These are phyloP conservation scores for Metarhizium guizhouense DNA, from an alignment of 2,329 filamentous ascomycete genomes.

Conservation along the genomic window DNA sequence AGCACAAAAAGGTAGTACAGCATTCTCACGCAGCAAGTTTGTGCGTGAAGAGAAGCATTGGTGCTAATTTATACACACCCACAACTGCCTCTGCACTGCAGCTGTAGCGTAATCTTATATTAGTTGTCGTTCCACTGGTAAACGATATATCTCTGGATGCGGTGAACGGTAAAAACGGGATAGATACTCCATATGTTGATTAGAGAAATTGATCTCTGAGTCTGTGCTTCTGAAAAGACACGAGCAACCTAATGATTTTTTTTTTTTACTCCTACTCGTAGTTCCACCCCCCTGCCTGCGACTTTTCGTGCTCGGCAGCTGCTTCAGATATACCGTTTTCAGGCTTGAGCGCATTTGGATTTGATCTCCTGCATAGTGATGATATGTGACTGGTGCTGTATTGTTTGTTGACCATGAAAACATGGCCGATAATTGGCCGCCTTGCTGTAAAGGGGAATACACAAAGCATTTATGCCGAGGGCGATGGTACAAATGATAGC, in stretches of 20 bases:
- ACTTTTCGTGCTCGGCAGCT: neutral
- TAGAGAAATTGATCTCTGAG: neutral
- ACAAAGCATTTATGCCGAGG: neutral
- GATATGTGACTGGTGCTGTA: neutral
- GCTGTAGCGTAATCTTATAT: neutral
- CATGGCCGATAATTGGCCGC: neutral
- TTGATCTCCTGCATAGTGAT: neutral
- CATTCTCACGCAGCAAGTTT: neutral
- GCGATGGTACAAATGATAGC: neutral
- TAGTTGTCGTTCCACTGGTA: conserved; percentile 2
- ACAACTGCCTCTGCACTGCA: neutral
- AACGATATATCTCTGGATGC: neutral
- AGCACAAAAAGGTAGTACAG: neutral
- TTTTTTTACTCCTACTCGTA: neutral
- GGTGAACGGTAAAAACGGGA: neutral
- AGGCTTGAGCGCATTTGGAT: neutral
- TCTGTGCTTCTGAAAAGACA: neutral
- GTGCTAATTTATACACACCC: conserved; percentile 1
- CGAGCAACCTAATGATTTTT: neutral
- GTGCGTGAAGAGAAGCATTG: neutral
- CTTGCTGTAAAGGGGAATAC: neutral
- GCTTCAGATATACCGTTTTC: neutral
- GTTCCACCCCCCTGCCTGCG: neutral
- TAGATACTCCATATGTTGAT: neutral
- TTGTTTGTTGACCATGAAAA: neutral